phyloP scores from a whole-genome alignment of 352 stramenopile genomes.

The Phytophthora litchii region DNA sequence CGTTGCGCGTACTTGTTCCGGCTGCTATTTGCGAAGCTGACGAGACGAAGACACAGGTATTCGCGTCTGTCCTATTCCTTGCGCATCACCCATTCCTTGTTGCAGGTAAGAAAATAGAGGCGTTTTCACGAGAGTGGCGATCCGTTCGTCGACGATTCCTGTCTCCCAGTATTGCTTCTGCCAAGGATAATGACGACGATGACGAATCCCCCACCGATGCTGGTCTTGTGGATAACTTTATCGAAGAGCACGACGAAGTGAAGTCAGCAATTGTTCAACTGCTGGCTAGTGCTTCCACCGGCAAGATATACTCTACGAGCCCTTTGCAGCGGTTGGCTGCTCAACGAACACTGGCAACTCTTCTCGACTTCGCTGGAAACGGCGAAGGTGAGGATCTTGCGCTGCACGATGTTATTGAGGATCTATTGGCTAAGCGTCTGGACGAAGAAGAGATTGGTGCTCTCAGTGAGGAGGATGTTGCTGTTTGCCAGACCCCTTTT shows the following conservation, averaged over 20 bases:
- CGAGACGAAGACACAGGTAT: constrained; percentile 47
- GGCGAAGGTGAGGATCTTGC: constrained; percentile 78
- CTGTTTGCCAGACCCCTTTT: constrained; percentile 65
- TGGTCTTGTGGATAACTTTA: constrained; percentile 71
- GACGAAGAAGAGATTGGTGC: constrained; percentile 50
- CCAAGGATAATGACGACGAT: constrained; percentile 38
- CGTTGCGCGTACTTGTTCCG: constrained; percentile 62
- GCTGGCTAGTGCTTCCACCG: constrained; percentile 44
- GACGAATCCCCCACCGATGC: constrained; percentile 61
- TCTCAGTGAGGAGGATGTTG: constrained; percentile 66
- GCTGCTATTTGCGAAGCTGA: constrained; percentile 38
- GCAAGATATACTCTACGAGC: constrained; percentile 63
- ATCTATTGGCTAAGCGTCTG: constrained; percentile 60
- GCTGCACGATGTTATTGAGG: constrained; percentile 72
- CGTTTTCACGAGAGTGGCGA: constrained; percentile 74
- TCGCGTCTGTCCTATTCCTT: constrained; percentile 58
- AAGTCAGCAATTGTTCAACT: constrained; percentile 60
- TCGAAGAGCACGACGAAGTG: constrained; percentile 69
- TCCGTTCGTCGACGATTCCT: constrained; percentile 70
- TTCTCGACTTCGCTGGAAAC: constrained; percentile 84
- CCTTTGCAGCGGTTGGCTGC: constrained; percentile 59
- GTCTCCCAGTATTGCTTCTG: constrained; percentile 8
- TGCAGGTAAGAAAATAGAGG: constrained; percentile 48
- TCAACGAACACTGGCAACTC: constrained; percentile 69
- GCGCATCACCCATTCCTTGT: constrained; percentile 82